Evolutionary conservation across 345 rosid genomes (phyloP).

Genomic region (Eucalyptus viminalis): DNA sequence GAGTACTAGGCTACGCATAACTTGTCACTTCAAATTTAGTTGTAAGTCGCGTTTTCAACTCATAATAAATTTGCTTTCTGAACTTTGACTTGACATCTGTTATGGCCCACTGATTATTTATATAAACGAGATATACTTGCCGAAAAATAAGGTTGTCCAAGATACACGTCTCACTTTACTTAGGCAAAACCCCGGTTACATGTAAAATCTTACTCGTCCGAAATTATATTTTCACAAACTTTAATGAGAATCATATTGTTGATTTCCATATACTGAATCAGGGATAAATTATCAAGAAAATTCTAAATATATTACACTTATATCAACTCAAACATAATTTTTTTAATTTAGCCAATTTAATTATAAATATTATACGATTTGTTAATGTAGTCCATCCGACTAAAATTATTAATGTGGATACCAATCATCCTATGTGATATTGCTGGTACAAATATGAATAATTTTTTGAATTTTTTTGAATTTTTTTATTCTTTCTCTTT

Average conservation of each 20-base stretch:
- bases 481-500: no score
- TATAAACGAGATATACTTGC: not conserved
- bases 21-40: not conserved
- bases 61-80: not conserved
- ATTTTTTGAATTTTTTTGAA: no score
- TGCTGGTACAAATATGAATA: no score
- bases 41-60: not conserved
- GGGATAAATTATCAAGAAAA: no score
- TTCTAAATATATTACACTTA: no score
- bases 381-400: no score
- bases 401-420: no score
- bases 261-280: not conserved
- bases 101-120: not conserved
- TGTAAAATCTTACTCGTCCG: not conserved
- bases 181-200: not conserved
- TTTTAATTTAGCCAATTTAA: no score
- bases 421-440: no score
- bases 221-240: not conserved
- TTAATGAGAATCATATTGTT: not conserved
- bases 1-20: not conserved
- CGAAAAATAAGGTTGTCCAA: not conserved
- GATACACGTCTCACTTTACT: not conserved
- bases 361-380: no score
- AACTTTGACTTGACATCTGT: not conserved
- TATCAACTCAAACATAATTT: no score